Percentiles rank a stretch among this genome's conserved stretches.
Conservation (phyloP, 805 yeast genomes). For the Spathaspora boniae region DNA sequence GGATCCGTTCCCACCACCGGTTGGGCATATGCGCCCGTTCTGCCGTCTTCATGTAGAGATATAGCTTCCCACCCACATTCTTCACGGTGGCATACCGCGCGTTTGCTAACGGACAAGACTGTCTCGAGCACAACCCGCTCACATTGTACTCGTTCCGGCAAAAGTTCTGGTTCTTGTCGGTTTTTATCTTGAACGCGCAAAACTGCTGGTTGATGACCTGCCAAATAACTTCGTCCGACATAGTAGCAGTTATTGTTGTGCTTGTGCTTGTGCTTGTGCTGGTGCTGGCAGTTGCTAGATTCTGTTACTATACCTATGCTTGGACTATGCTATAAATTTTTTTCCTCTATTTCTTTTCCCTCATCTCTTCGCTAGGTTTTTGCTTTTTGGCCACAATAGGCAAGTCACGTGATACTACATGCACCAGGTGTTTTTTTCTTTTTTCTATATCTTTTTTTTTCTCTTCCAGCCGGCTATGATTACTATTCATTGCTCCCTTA, state of each 20-base stretch:
- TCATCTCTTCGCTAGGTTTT: slow-evolving; percentile 2
- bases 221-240: slow-evolving; percentile 90
- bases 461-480: too few relatives aligned
- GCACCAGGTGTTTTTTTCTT: not conserved
- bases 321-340: slow-evolving; percentile 1
- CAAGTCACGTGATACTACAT: too few relatives aligned
- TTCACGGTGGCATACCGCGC: slow-evolving; percentile 87
- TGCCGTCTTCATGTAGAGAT: slow-evolving; percentile 92
- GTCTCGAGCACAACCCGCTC: slow-evolving; percentile 87
- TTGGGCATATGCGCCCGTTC: slow-evolving; percentile 97
- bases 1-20: slow-evolving; percentile 92
- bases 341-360: not conserved
- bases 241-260: too few relatives aligned
- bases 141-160: slow-evolving; percentile 97
- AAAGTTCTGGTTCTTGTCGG: slow-evolving; percentile 85
- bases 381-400: too few relatives aligned
- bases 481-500: too few relatives aligned
- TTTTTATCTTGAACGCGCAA: slow-evolving; percentile 89
- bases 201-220: slow-evolving; percentile 93
- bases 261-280: too few relatives aligned
- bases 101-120: slow-evolving; percentile 95
- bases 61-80: slow-evolving; percentile 72
- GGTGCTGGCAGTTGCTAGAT: too few relatives aligned
- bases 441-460: slow-evolving; percentile 1
- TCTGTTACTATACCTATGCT: too few relatives aligned